phyloP scores from a whole-genome alignment of 345 rosid species.

The Lagerstroemia speciosa region DNA sequence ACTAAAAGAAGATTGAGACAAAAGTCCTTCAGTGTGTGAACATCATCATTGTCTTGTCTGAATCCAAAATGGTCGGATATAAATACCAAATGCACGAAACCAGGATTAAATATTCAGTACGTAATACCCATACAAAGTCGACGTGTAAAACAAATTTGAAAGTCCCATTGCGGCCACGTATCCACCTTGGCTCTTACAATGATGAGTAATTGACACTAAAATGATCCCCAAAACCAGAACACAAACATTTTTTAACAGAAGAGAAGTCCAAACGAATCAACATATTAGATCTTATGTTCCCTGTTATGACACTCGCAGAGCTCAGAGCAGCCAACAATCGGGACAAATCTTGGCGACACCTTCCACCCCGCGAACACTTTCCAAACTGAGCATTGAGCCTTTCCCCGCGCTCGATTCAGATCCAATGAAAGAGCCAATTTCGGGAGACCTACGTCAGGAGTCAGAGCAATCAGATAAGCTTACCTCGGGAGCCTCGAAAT shows the following conservation, averaged over 20 bases:
- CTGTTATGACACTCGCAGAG: background rate
- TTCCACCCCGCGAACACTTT: too few relatives aligned
- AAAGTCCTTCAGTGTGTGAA: background rate
- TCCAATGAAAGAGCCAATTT: background rate
- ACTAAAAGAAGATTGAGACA: background rate
- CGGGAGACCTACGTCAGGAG: background rate
- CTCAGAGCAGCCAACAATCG: background rate
- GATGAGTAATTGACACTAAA: too few relatives aligned
- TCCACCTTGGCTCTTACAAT: too few relatives aligned
- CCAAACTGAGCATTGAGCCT: background rate
- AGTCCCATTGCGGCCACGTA: too few relatives aligned
- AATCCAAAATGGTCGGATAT: background rate
- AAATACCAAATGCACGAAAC: background rate
- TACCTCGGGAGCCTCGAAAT: slow-evolving; percentile 42
- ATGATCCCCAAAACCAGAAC: too few relatives aligned
- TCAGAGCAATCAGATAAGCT: slow-evolving; percentile 6
- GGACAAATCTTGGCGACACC: background rate
- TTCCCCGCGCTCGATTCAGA: background rate
- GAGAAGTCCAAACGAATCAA: background rate
- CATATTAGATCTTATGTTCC: slow-evolving; percentile 8
- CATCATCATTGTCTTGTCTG: background rate
- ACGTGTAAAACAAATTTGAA: too few relatives aligned
- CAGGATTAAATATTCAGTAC: too few relatives aligned
- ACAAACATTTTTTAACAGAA: background rate
- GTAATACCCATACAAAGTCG: too few relatives aligned